Evolutionary conservation across 495 filamentous ascomycete genomes (phyloP).

Genomic region (Penicillium verhagenii): DNA sequence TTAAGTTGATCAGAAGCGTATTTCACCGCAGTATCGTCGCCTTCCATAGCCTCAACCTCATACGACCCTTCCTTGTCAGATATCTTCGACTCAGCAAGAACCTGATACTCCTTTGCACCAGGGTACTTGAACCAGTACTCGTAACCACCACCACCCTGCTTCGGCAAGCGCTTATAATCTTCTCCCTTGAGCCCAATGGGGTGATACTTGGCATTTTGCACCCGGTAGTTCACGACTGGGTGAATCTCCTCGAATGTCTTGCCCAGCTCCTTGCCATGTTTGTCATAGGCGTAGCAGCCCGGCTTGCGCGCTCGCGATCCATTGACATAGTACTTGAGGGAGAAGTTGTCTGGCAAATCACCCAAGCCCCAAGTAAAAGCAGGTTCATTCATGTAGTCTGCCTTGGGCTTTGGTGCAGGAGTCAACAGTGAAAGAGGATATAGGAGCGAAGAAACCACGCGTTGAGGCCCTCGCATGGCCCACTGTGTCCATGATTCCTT

Average conservation of each 20-base stretch:
- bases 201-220: constrained; percentile 4
- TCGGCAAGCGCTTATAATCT: not conserved
- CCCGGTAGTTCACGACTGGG: constrained; percentile 8
- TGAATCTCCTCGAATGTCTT: constrained; percentile 9
- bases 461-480: not conserved
- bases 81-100: constrained; percentile 5
- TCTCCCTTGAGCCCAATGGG: not conserved
- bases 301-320: constrained; percentile 9
- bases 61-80: not conserved
- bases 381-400: not conserved
- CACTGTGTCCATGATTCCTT: not conserved
- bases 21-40: not conserved
- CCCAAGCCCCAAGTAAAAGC: constrained; percentile 2
- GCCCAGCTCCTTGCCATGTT: constrained; percentile 1
- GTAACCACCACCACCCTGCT: not conserved
- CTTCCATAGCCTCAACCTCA: not conserved
- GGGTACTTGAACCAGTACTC: constrained; percentile 10
- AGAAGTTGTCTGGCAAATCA: constrained; percentile 6
- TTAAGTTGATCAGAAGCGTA: no score
- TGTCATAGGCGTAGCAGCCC: constrained; percentile 5
- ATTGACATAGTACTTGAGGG: constrained; percentile 4
- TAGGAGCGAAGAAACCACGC: not conserved
- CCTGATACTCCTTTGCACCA: not conserved
- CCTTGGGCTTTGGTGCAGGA: no score
- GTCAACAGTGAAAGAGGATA: not conserved